Evolutionary conservation across 352 stramenopile species (phyloP).

Genomic region (Phytophthora lateralis): DNA sequence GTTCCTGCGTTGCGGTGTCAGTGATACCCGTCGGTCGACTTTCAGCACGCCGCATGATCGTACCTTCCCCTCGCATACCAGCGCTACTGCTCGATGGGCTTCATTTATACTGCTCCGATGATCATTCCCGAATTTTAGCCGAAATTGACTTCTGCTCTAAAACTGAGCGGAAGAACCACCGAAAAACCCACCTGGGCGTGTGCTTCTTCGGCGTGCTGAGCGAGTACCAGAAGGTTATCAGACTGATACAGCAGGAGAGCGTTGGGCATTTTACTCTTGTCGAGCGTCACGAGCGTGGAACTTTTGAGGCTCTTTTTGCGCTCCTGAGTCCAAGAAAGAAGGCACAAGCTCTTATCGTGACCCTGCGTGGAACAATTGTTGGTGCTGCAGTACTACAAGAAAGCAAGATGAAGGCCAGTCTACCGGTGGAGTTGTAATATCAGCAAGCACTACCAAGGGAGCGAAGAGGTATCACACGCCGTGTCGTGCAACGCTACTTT

Average conservation of each 20-base stretch:
- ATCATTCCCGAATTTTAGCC: conserved; percentile 12
- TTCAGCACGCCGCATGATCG: conserved; percentile 41
- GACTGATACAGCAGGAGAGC: conserved; percentile 3
- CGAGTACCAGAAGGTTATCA: conserved; percentile 1
- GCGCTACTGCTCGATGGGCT: conserved; percentile 64
- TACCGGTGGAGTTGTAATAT: conserved; percentile 42
- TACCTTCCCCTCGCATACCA: conserved; percentile 40
- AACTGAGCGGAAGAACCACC: conserved; percentile 20
- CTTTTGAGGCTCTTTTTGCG: conserved; percentile 34
- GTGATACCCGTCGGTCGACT: conserved; percentile 59
- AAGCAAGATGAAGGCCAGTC: conserved; percentile 61
- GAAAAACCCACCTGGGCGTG: conserved; percentile 28
- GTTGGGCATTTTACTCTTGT: conserved; percentile 31
- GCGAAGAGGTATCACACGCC: conserved; percentile 26
- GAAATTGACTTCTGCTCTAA: conserved; percentile 3
- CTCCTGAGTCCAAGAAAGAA: conserved; percentile 10
- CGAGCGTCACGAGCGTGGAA: conserved; percentile 20
- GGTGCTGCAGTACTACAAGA: conserved; percentile 40
- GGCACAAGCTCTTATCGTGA: conserved; percentile 33
- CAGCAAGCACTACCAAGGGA: conserved; percentile 14
- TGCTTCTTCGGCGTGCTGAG: conserved; percentile 36
- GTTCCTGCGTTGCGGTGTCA: conserved; percentile 55
- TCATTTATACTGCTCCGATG: conserved; percentile 48
- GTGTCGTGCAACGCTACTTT: conserved; percentile 34
- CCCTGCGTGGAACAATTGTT: conserved; percentile 60